Evolutionary conservation across 2,329 filamentous ascomycete species (phyloP).

Genomic region (Cercospora sp.): DNA sequence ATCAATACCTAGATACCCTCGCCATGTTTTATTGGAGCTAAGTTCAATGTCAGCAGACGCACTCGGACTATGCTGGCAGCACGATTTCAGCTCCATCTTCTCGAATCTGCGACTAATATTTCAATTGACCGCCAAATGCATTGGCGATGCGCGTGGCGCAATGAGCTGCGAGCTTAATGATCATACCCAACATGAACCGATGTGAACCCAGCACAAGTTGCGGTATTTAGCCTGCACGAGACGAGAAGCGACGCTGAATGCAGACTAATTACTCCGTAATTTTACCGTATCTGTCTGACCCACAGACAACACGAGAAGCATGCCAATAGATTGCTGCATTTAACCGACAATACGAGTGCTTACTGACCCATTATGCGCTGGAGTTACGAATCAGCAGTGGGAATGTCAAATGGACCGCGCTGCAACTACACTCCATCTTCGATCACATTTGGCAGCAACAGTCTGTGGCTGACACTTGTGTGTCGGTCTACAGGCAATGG

Average conservation of each 20-base stretch:
- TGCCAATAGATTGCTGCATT: neutral
- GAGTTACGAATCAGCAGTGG: neutral
- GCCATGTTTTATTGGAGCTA: neutral
- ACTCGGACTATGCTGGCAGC: neutral
- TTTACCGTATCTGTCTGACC: neutral
- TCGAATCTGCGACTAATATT: neutral
- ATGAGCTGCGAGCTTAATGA: neutral
- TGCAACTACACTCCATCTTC: neutral
- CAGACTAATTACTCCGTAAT: constrained; percentile 1
- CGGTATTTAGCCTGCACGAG: neutral
- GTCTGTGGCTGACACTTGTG: neutral
- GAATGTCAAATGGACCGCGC: neutral
- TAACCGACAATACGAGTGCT: neutral
- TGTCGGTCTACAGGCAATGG: neutral
- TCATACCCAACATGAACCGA: neutral
- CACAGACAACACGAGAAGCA: neutral
- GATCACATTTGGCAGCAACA: constrained; percentile 3
- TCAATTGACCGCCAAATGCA: neutral
- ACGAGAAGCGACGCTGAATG: neutral
- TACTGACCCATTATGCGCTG: neutral
- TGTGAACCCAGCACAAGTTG: neutral
- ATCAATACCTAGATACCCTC: neutral
- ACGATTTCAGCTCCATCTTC: neutral
- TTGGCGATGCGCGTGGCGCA: neutral
- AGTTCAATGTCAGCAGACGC: neutral